Conservation (phyloP, 768 basidiomycete genomes). For the Tulasnella calospora region DNA sequence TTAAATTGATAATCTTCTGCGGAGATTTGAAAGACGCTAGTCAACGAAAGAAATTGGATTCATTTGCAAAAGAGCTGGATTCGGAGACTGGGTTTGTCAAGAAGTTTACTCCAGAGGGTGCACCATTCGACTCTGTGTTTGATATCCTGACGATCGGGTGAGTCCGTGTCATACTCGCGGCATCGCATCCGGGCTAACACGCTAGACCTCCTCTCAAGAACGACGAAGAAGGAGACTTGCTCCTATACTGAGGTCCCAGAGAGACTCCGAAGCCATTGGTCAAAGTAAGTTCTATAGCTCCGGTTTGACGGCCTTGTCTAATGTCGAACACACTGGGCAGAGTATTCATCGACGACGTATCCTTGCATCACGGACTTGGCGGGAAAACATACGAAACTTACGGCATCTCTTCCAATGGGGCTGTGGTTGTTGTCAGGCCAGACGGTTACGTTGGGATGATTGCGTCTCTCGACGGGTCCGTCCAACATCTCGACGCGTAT, state of each 20-base stretch:
- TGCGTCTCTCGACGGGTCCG: conserved; percentile 42
- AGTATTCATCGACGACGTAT: conserved; percentile 55
- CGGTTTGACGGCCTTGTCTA: background rate
- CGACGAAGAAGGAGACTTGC: conserved; percentile 38
- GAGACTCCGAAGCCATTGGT: conserved; percentile 53
- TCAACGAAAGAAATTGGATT: conserved; percentile 36
- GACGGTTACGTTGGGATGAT: conserved; percentile 63
- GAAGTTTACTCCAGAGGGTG: conserved; percentile 34
- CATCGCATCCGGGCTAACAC: conserved; percentile 37
- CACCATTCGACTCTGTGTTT: conserved; percentile 33
- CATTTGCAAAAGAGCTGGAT: conserved; percentile 38
- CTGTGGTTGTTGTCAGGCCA: conserved; percentile 54
- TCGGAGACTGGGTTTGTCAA: conserved; percentile 33
- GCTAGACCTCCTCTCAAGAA: conserved; percentile 5
- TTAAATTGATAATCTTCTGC: conserved; percentile 53
- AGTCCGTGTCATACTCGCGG: conserved; percentile 39
- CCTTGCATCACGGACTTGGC: conserved; percentile 43
- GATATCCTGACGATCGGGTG: conserved; percentile 38
- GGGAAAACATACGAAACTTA: conserved; percentile 55
- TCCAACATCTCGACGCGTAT: conserved; percentile 16
- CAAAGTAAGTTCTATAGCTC: conserved; percentile 41
- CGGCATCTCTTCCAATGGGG: conserved; percentile 48
- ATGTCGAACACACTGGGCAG: conserved; percentile 35
- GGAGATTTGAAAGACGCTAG: conserved; percentile 41
- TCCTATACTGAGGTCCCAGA: conserved; percentile 46